phyloP scores from a whole-genome alignment of 2,329 filamentous ascomycete species.

The Lasiodiplodia sp. region DNA sequence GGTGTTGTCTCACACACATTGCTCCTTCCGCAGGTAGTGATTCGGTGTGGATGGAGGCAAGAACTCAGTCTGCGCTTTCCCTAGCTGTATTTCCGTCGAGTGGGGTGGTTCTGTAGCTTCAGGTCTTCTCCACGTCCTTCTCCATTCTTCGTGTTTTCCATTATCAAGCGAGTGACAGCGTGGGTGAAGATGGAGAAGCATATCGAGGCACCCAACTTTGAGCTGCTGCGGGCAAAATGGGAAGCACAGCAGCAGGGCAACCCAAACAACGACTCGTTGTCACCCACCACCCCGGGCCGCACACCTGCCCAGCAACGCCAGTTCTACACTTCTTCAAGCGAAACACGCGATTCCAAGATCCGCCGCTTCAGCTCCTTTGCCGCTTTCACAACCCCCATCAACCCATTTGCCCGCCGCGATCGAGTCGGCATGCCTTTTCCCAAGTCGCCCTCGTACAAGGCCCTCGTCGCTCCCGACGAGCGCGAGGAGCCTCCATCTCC shows the following conservation, averaged over 20 bases:
- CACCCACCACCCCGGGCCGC: slow-evolving; percentile 15
- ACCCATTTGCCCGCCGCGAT: slow-evolving; percentile 25
- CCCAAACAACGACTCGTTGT: neutral
- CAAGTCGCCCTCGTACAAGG: slow-evolving; percentile 15
- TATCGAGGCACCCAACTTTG: slow-evolving; percentile 5
- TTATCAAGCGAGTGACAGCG: neutral
- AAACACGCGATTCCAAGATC: slow-evolving; percentile 19
- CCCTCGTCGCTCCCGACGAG: slow-evolving; percentile 6
- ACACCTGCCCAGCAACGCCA: neutral
- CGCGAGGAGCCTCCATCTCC: slow-evolving; percentile 1
- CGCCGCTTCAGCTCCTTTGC: slow-evolving; percentile 27
- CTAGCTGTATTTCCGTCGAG: neutral
- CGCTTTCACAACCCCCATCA: slow-evolving; percentile 21
- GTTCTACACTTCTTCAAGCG: slow-evolving; percentile 9
- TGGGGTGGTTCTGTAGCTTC: neutral
- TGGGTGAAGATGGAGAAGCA: slow-evolving; percentile 7
- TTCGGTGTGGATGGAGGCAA: neutral
- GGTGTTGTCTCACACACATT: neutral
- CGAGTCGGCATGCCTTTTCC: slow-evolving; percentile 16
- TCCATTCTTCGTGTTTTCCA: neutral
- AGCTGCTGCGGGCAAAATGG: slow-evolving; percentile 21
- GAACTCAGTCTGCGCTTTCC: neutral
- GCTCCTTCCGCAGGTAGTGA: neutral
- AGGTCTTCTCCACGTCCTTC: neutral
- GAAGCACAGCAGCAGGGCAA: slow-evolving; percentile 19